Base-by-base conservation (phyloP, 164 flowering plant genomes). In the Vitis riparia region DNA sequence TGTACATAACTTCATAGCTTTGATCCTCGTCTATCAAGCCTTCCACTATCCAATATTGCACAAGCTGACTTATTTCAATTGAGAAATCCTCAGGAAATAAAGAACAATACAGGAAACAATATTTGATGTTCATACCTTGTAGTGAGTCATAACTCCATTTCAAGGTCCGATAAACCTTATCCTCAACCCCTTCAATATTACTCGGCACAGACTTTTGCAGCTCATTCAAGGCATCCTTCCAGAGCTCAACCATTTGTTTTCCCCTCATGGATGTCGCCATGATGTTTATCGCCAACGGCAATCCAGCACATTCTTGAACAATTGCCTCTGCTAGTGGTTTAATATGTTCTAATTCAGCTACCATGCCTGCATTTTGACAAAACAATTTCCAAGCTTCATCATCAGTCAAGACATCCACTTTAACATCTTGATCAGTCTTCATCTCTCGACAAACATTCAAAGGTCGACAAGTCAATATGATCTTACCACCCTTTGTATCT, bases 341-440 rank as follows among this genome's bases (percentile, higher is more conserved):
- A 2, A 75, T 55, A 0, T 7, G 17, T 5, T 55, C 69, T 23
- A 11, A 7, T 3, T 55, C n/a, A 14, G 51, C 70, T 1, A 27
- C 67, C 4, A 52, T 23, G 4, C 82, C 71, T 5, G 64, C 79
- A 48, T 47, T 72, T 65, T 51, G 50, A 16, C 44, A 8, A 32
- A 78, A 78, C 17, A 75, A 51, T 3, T 57, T 32, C 78, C 78
- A 78, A 29, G 81, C 65, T 27, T 72, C 82, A 14, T 66, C 68
- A 3, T 73, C 72, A n/a, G 53, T 50, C 17, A 79, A 52, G 5
- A 68, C 44, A 11, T 60, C 59, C 17, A 79, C 67, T 63, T 71
- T 56, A 50, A 79, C 47, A 1, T 50, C 56, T 19, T 13, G 51
- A 59, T 77, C 65, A 2, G 73, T 76, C 68, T 16, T 63, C 83